Base-by-base conservation (phyloP, 768 basidiomycete genomes). In the Stropharia rugosoannulata region DNA sequence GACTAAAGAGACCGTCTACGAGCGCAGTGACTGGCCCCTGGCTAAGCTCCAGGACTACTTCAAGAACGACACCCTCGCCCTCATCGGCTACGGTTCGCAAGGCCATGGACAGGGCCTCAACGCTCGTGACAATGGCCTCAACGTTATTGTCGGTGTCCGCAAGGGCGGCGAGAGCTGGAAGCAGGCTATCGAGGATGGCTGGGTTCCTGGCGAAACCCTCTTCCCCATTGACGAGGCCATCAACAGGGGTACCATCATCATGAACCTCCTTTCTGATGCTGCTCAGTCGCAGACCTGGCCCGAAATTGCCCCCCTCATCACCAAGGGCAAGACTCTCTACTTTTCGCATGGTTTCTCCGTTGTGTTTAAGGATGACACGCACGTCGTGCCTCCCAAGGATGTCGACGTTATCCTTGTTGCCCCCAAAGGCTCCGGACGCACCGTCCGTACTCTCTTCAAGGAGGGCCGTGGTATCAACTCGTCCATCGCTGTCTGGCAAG, bases 281-380 rank as follows among this genome's bases (percentile, higher is more conserved):
- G 97, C 96, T n/a, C 97, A 99, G 78, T 95, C 93, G 12, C 84
- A 90, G 73, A 98, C 95, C 29, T 99, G 97, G 97, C 79, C 89
- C 38, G 77, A 81, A 51, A 63, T 99, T 65, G 88, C 85, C 42
- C 96, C 97, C 53, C 86, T 98, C 68, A 95, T 98, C 80, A 98
- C 95, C 74, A 93, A 95, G 84, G 97, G 93, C 78, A 98, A 99
- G 84, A 99, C 97, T n/a, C 89, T 99, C 60, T 99, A 99, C 87
- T 99, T 99, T 82, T 94, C 96, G 5, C 97, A 99, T 73, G 97
- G 97, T 67, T 99, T 99, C 89, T 98, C 96, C 61, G 84, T 98
- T 62, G 94, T 99, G 52, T 99, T 89, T 86, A 93, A 95, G 82
- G 85, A 99, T 5, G 93, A 97, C 74, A 99, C 97, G 62, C 82